These are phyloP conservation scores for Neoascochyta sp. DNA, from an alignment of 2,329 filamentous ascomycete genomes.

Conservation along the genomic window DNA sequence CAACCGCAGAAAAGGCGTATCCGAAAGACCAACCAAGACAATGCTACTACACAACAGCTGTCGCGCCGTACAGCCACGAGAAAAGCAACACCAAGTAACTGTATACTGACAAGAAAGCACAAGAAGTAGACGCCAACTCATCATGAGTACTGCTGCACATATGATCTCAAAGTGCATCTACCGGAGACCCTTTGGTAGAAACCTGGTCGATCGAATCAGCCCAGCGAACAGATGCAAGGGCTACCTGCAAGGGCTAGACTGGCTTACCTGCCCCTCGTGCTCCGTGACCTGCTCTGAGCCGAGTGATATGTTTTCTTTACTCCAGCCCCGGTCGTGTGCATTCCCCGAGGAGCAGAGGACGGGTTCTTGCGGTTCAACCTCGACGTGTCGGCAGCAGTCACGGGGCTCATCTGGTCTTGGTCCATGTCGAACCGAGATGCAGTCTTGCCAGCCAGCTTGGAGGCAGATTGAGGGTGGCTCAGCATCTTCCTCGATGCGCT, in stretches of 20 bases:
- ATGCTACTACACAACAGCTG: too few relatives aligned
- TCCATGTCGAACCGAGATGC: constrained; percentile 1
- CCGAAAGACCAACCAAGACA: too few relatives aligned
- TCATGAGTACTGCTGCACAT: too few relatives aligned
- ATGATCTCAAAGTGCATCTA: background rate
- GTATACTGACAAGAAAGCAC: too few relatives aligned
- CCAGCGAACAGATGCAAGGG: background rate
- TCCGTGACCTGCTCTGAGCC: constrained; percentile 9
- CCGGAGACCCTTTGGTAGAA: background rate
- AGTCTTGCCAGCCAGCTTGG: constrained; percentile 2
- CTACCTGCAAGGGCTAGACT: background rate
- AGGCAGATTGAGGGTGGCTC: constrained; percentile 8
- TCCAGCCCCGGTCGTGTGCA: constrained; percentile 14
- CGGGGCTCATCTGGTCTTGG: constrained; percentile 1
- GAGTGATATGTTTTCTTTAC: constrained; percentile 9
- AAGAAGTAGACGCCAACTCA: too few relatives aligned
- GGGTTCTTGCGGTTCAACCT: constrained; percentile 8
- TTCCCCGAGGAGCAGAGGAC: constrained; percentile 3
- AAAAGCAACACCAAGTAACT: too few relatives aligned
- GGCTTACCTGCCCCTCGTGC: constrained; percentile 11
- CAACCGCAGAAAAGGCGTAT: too few relatives aligned
- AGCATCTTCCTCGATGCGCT: constrained; percentile 25
- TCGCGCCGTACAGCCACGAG: too few relatives aligned
- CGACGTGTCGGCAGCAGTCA: constrained; percentile 1
- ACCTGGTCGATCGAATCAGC: constrained; percentile 1